Conservation (phyloP, 2,329 filamentous ascomycete genomes). For the Penicillium brasilianum region DNA sequence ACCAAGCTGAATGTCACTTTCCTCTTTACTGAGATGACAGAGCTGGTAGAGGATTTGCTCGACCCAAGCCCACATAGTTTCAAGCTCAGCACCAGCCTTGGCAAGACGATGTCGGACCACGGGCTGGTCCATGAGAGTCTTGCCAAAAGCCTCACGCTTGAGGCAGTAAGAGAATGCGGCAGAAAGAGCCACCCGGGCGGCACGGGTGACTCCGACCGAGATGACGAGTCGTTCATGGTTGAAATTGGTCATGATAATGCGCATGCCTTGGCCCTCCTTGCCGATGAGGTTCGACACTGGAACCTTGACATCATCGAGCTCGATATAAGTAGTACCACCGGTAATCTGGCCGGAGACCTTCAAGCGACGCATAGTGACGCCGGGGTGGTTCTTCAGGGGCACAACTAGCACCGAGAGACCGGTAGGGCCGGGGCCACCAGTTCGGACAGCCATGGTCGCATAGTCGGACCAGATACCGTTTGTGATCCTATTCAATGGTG, state of each 20-base stretch:
- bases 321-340: slow-evolving; percentile 75
- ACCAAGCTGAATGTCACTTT: slow-evolving; percentile 62
- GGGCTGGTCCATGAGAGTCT: slow-evolving; percentile 73
- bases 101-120: slow-evolving; percentile 76
- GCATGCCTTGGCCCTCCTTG: slow-evolving; percentile 72
- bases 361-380: slow-evolving; percentile 70
- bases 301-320: slow-evolving; percentile 75
- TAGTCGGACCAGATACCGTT: slow-evolving; percentile 74
- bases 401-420: slow-evolving; percentile 73
- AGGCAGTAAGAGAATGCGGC: slow-evolving; percentile 67
- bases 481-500: slow-evolving; percentile 60
- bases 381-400: slow-evolving; percentile 68
- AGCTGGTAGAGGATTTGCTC: slow-evolving; percentile 74
- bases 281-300: slow-evolving; percentile 73
- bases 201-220: slow-evolving; percentile 66
- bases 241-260: slow-evolving; percentile 78
- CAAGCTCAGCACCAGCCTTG: slow-evolving; percentile 70
- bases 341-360: slow-evolving; percentile 69
- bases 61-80: slow-evolving; percentile 73
- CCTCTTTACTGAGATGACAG: slow-evolving; percentile 60
- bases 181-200: slow-evolving; percentile 64
- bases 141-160: slow-evolving; percentile 70
- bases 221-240: slow-evolving; percentile 77
- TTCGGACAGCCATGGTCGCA: slow-evolving; percentile 73
- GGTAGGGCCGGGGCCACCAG: slow-evolving; percentile 65